A percentile compares a stretch with the other conserved stretches of the same genome.
Conservation (phyloP, 352 stramenopile genomes). For the Globisporangium ultimum region DNA sequence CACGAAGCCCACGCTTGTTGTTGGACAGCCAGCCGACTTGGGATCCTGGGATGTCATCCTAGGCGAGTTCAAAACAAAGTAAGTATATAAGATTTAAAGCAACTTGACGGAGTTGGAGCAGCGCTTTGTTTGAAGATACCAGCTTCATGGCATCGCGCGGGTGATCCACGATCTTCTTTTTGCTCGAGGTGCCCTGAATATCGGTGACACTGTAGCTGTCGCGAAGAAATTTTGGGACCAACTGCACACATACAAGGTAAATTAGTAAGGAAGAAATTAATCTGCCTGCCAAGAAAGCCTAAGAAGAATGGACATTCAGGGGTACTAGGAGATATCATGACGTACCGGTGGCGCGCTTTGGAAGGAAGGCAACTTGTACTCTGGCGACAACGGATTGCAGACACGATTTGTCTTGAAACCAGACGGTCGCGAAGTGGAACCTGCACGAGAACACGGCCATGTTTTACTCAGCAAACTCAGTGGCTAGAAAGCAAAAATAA, state of each 20-base stretch:
- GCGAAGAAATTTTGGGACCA: constrained; percentile 59
- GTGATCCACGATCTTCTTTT: constrained; percentile 35
- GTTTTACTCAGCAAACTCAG: too few relatives aligned
- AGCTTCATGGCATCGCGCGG: constrained; percentile 45
- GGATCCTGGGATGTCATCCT: constrained; percentile 58
- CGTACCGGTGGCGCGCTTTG: constrained; percentile 32
- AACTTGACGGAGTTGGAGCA: too few relatives aligned
- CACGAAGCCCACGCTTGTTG: constrained; percentile 47
- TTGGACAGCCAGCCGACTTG: constrained; percentile 51
- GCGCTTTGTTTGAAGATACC: constrained; percentile 9
- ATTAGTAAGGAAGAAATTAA: too few relatives aligned
- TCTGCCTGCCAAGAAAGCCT: neutral
- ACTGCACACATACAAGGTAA: constrained; percentile 9
- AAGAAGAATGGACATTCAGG: neutral
- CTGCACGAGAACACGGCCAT: constrained; percentile 2
- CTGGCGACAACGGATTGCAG: constrained; percentile 57
- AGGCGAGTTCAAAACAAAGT: neutral
- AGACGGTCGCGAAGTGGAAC: constrained; percentile 32
- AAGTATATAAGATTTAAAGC: too few relatives aligned
- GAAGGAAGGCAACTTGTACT: constrained; percentile 59
- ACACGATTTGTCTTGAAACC: constrained; percentile 67
- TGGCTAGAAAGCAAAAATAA: neutral
- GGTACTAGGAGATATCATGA: neutral
- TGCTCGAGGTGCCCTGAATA: constrained; percentile 62
- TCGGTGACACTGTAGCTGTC: constrained; percentile 74